Conservation (phyloP, 257 asterid genomes). For the Oldenlandia corymbosa region DNA sequence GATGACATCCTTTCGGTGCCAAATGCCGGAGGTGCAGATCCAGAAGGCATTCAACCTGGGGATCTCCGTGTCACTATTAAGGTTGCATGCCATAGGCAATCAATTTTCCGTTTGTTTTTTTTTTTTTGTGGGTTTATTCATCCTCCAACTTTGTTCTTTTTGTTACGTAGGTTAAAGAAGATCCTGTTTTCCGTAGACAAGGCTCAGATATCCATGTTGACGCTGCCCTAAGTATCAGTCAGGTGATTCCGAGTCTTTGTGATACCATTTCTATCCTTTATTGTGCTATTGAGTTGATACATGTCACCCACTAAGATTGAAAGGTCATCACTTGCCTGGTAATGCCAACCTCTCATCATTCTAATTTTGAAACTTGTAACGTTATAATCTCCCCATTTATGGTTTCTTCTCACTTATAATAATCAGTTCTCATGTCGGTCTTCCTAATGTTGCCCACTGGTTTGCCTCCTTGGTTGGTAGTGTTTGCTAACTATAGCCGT, state of each 20-base stretch:
- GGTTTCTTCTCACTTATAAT: too few relatives aligned
- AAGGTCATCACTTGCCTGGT: too few relatives aligned
- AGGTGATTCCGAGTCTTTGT: slow-evolving; percentile 42
- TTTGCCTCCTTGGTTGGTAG: too few relatives aligned
- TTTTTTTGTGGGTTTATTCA: neutral
- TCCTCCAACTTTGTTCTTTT: slow-evolving; percentile 14
- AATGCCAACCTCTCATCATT: too few relatives aligned
- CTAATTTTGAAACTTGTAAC: too few relatives aligned
- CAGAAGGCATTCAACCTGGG: slow-evolving; percentile 86
- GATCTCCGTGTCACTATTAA: slow-evolving; percentile 70
- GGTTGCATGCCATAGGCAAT: slow-evolving; percentile 33
- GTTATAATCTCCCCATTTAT: too few relatives aligned
- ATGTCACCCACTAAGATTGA: neutral
- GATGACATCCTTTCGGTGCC: slow-evolving; percentile 61
- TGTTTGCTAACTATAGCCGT: too few relatives aligned
- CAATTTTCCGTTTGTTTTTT: neutral
- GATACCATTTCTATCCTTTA: too few relatives aligned
- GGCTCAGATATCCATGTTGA: slow-evolving; percentile 89
- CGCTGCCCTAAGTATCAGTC: slow-evolving; percentile 76
- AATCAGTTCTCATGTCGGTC: too few relatives aligned
- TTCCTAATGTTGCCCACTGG: too few relatives aligned
- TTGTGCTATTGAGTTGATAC: too few relatives aligned
- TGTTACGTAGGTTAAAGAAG: slow-evolving; percentile 76
- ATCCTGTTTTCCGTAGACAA: slow-evolving; percentile 92
- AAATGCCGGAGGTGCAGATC: slow-evolving; percentile 89